Conservation (phyloP, 73 alveolate genomes). For the Tetrahymena thermophila region DNA sequence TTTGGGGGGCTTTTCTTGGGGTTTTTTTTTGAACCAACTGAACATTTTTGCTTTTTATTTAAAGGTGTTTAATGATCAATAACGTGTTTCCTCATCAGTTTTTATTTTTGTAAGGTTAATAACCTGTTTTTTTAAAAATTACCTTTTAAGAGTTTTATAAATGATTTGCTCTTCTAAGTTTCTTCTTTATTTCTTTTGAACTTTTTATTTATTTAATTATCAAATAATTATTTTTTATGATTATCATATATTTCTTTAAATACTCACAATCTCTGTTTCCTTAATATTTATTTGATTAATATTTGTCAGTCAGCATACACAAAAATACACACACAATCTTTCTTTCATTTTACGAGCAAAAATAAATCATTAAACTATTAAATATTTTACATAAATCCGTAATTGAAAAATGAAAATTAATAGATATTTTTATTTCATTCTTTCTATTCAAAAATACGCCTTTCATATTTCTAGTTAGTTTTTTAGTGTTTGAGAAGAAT, state of each 20-base stretch:
- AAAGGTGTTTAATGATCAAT: background rate
- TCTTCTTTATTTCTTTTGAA: background rate
- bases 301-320: background rate
- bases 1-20: slow-evolving; percentile 7
- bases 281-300: background rate
- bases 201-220: background rate
- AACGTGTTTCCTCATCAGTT: background rate
- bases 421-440: background rate
- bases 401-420: background rate
- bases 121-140: background rate
- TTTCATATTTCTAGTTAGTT: background rate
- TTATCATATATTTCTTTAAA: background rate
- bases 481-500: background rate
- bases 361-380: too few relatives aligned
- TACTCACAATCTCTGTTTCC: background rate
- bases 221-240: too few relatives aligned
- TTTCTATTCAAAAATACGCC: background rate
- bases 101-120: background rate
- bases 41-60: slow-evolving; percentile 9
- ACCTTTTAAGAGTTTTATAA: background rate
- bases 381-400: background rate
- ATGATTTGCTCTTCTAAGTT: background rate
- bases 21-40: slow-evolving; percentile 43
- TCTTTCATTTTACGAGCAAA: background rate
- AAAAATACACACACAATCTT: background rate